phyloP scores from a whole-genome alignment of 768 basidiomycete species.

The Hericium rajendrae region DNA sequence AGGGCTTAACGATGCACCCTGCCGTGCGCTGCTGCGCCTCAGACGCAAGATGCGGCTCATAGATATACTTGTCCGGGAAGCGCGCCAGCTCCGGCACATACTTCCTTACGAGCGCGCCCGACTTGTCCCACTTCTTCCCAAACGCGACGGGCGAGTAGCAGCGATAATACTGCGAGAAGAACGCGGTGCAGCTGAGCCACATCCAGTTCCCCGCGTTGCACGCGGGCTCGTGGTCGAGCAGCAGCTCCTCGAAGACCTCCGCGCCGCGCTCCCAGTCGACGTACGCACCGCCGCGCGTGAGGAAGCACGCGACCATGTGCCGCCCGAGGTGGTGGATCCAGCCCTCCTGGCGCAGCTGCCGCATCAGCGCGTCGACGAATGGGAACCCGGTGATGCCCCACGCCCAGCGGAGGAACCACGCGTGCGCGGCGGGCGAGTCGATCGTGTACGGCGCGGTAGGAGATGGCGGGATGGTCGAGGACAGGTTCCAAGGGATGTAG shows the following conservation, averaged over 20 bases:
- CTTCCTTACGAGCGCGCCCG: neutral
- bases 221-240: constrained; percentile 2
- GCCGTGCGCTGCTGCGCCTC: neutral
- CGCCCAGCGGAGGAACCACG: constrained; percentile 1
- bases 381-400: constrained; percentile 2
- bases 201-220: constrained; percentile 4
- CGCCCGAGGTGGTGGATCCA: constrained; percentile 18
- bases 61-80: neutral
- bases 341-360: constrained; percentile 8
- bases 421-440: constrained; percentile 5
- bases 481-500: constrained; percentile 3
- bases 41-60: neutral
- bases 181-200: constrained; percentile 4
- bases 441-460: neutral
- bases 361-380: constrained; percentile 17
- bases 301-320: constrained; percentile 22
- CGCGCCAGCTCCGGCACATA: neutral
- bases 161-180: neutral
- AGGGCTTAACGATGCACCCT: neutral
- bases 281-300: constrained; percentile 20
- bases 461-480: neutral
- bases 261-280: constrained; percentile 17
- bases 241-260: constrained; percentile 9
- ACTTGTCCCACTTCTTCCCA: constrained; percentile 1
- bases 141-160: constrained; percentile 2